phyloP scores from a whole-genome alignment of 306 rosid species.

The Prunus fruticosa region DNA sequence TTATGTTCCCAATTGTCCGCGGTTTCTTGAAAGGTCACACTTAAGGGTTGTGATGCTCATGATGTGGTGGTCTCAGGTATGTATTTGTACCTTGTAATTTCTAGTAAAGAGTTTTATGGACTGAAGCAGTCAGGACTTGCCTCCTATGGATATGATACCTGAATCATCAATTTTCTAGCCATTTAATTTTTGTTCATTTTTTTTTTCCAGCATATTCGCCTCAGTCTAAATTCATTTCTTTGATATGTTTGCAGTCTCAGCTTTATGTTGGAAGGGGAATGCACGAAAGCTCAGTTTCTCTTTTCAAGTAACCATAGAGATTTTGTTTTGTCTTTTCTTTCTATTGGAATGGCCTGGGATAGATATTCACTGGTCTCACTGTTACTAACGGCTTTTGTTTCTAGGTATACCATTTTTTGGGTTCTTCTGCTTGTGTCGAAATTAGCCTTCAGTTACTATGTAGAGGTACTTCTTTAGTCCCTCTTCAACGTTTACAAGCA shows the following conservation, averaged over 20 bases:
- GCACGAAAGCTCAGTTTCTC: conserved; percentile 83
- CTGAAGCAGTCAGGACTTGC: conserved; percentile 14
- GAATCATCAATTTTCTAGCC: background rate
- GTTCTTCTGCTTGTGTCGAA: conserved; percentile 70
- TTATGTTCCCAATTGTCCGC: conserved; percentile 81
- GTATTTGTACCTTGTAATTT: conserved; percentile 20
- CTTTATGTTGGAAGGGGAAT: conserved; percentile 99
- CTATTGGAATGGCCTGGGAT: conserved; percentile 18
- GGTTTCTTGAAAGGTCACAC: conserved; percentile 75
- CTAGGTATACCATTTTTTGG: conserved; percentile 91
- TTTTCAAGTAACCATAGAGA: conserved; percentile 58
- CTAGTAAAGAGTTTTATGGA: background rate
- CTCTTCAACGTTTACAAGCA: background rate
- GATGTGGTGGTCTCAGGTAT: conserved; percentile 99
- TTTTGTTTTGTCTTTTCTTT: conserved; percentile 29
- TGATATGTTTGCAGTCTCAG: conserved; percentile 59
- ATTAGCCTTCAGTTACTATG: conserved; percentile 82
- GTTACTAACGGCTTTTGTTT: conserved; percentile 31
- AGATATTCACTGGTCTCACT: conserved; percentile 28
- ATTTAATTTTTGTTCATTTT: background rate
- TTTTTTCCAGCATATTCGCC: background rate
- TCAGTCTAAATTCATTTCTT: background rate
- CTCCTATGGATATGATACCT: conserved; percentile 12
- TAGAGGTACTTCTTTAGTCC: conserved; percentile 66
- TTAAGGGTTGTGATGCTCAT: conserved; percentile 45